Base-by-base conservation (phyloP, 2,329 filamentous ascomycete species). In the Aspergillus uvarum region DNA sequence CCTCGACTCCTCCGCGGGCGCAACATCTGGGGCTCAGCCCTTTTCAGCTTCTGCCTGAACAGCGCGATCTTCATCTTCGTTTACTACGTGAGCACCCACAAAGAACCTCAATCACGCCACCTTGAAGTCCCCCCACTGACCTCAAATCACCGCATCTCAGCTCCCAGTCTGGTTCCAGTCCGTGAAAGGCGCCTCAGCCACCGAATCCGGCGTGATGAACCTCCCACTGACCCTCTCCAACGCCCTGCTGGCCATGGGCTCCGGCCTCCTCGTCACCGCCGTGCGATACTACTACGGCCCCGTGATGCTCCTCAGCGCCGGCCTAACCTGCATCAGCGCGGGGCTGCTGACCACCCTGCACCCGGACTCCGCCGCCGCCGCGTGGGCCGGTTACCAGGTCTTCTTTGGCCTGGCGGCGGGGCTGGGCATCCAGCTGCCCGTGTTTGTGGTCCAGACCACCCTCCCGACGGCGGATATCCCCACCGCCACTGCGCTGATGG, bases 111-210 rank as follows among this genome's bases (percentile, higher is more conserved):
- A 35, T 35, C 32, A 14, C 3, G 32, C 38, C 38, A 4, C 12
- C 16, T n/a, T 14, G 4, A 42, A 6, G 4, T 2, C 5, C 16
- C 38, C 38, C 16, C 5, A 1, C 32, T 16, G 4, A 35, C 16
- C 38, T 12, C 16, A n/a, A 42, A 2, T n/a, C 3, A 42, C 38
- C 14, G 6, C 14, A n/a, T 14, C 14, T 3, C 14, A 42, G 38
- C 59, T 66, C 11, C 62, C 64, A n/a, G 58, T 62, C 51, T 66
- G 61, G 58, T 66, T 66, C 49, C 64, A 66, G 42, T 54, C 54
- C 24, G 57, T 64, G 10, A 54, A 63, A 11, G 44, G 32, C 16
- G 60, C 58, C 10, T 59, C 55, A 2, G 60, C 64, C 7, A 56
- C 62, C 52, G 54, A 48, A 6, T 61, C 58, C 10, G 64, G 64